Evolutionary conservation across 495 filamentous ascomycete genomes (phyloP).

Genomic region (Penicillium tannophilum): DNA sequence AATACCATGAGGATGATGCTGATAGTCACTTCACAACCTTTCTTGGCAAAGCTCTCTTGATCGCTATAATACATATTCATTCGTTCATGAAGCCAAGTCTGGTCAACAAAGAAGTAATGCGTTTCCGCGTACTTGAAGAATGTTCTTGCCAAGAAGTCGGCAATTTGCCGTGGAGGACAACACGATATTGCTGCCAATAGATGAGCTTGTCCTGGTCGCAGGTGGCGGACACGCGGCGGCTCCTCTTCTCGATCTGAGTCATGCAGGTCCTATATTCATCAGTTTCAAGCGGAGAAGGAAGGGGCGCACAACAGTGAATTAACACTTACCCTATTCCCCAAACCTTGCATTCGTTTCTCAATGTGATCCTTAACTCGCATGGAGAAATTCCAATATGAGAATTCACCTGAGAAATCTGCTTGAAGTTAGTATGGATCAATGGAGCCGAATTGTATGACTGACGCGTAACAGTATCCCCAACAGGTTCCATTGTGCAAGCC

Average conservation of each 20-base stretch:
- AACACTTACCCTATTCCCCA: constrained; percentile 20
- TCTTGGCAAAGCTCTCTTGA: constrained; percentile 20
- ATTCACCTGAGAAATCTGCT: constrained; percentile 44
- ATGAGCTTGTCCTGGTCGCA: constrained; percentile 26
- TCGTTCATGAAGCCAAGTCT: constrained; percentile 33
- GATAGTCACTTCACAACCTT: constrained; percentile 33
- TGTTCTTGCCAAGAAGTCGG: constrained; percentile 36
- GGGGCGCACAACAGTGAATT: neutral
- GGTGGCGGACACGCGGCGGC: constrained; percentile 33
- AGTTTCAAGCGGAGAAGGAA: constrained; percentile 3
- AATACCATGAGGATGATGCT: constrained; percentile 39
- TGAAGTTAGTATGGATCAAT: neutral
- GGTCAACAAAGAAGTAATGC: constrained; percentile 37
- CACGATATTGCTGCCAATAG: constrained; percentile 32
- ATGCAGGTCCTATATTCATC: constrained; percentile 12
- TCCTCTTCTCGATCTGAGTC: constrained; percentile 22
- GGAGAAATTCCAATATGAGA: constrained; percentile 46
- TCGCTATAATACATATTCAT: constrained; percentile 32
- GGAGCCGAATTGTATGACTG: neutral
- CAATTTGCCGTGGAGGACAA: constrained; percentile 41
- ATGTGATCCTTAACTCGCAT: constrained; percentile 39
- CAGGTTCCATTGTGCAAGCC: constrained; percentile 33
- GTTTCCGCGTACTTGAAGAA: constrained; percentile 45
- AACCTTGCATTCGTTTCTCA: constrained; percentile 27
- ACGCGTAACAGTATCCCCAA: constrained; percentile 35